Evolutionary conservation across 1,139 yeast genomes (phyloP).

Genomic region (Yamadazyma songkhlaensis): DNA sequence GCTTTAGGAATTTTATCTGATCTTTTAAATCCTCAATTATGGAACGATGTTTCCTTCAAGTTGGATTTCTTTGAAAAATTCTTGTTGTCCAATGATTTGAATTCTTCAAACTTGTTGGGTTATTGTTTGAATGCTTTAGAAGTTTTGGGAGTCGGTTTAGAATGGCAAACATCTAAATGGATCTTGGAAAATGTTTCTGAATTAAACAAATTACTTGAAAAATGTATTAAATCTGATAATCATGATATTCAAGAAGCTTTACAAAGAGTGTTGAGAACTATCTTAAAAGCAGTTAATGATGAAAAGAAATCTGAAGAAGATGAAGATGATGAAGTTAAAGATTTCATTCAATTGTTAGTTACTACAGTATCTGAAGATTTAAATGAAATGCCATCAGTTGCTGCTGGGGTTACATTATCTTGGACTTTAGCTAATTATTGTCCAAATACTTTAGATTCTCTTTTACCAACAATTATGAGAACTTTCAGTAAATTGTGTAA

Average conservation of each 20-base stretch:
- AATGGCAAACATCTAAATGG: constrained; percentile 77
- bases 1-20: constrained; percentile 75
- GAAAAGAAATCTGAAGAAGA: constrained; percentile 45
- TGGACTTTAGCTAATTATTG: constrained; percentile 77
- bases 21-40: constrained; percentile 65
- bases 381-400: constrained; percentile 75
- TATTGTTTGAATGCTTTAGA: constrained; percentile 88
- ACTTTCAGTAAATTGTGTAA: constrained; percentile 86
- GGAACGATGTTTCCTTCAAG: constrained; percentile 88
- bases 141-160: constrained; percentile 81
- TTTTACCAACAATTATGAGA: constrained; percentile 76
- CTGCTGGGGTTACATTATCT: constrained; percentile 86
- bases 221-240: constrained; percentile 78
- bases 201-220: constrained; percentile 73
- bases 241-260: constrained; percentile 80
- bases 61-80: constrained; percentile 84
- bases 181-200: constrained; percentile 65
- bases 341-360: constrained; percentile 60
- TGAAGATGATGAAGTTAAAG: constrained; percentile 58
- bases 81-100: constrained; percentile 73
- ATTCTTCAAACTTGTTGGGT: constrained; percentile 58
- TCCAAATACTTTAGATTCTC: constrained; percentile 70
- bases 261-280: constrained; percentile 67
- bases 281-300: constrained; percentile 60
- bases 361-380: constrained; percentile 81